Evolutionary conservation across 345 rosid genomes (phyloP).

Genomic region (Zanthoxylum bungeanum): DNA sequence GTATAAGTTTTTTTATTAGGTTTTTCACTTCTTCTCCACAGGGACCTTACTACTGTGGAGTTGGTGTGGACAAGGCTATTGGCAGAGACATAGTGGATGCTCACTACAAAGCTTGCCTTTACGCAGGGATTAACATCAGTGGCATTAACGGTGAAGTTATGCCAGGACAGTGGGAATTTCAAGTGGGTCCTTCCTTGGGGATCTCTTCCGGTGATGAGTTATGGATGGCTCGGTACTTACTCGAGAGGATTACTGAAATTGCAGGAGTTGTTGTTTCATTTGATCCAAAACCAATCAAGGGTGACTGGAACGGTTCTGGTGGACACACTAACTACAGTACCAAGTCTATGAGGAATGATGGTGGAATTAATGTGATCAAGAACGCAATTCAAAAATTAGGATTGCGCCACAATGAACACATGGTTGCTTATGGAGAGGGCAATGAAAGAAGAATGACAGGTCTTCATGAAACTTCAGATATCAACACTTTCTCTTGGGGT

Average conservation of each 20-base stretch:
- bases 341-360: conserved; percentile 77
- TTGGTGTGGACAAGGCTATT: conserved; percentile 78
- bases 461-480: conserved; percentile 77
- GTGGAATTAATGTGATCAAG: conserved; percentile 58
- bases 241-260: conserved; percentile 82
- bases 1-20: no score
- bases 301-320: conserved; percentile 98
- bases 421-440: conserved; percentile 76
- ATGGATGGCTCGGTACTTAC: conserved; percentile 79
- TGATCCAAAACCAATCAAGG: conserved; percentile 90
- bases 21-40: no score
- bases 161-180: conserved; percentile 94
- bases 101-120: conserved; percentile 86
- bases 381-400: conserved; percentile 76
- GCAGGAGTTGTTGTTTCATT: conserved; percentile 71
- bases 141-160: conserved; percentile 89
- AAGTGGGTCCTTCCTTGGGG: conserved; percentile 80
- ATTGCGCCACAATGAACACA: conserved; percentile 70
- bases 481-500: conserved; percentile 76
- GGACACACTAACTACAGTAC: conserved; percentile 93
- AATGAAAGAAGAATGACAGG: conserved; percentile 82
- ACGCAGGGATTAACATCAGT: conserved; percentile 67
- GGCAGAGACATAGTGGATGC: conserved; percentile 75
- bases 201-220: conserved; percentile 70
- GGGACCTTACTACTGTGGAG: conserved; percentile 89